These are phyloP conservation scores for Piloderma croceum DNA, from an alignment of 768 basidiomycete species.

Conservation along the genomic window DNA sequence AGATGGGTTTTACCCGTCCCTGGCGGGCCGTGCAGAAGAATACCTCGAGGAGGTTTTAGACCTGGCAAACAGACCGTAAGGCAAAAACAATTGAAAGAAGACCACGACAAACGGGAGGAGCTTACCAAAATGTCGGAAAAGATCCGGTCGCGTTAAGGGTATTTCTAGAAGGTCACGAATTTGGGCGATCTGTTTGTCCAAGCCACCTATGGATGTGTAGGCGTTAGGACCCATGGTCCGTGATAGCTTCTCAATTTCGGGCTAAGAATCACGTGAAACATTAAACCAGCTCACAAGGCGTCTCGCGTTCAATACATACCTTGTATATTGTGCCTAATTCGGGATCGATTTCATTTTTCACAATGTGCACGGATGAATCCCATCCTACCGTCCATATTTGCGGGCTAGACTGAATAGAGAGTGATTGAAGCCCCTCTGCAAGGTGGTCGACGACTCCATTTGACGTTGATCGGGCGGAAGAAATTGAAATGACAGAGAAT, in stretches of 20 bases:
- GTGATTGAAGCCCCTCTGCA: slow-evolving; percentile 33
- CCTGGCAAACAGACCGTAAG: slow-evolving; percentile 32
- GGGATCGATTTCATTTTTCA: slow-evolving; percentile 13
- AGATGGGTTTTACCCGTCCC: slow-evolving; percentile 98
- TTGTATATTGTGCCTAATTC: too few relatives aligned
- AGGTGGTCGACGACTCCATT: slow-evolving; percentile 28
- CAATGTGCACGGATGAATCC: slow-evolving; percentile 50
- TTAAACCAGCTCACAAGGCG: slow-evolving; percentile 2
- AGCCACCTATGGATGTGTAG: slow-evolving; percentile 84
- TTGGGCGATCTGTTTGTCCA: slow-evolving; percentile 79
- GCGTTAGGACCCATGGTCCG: slow-evolving; percentile 43
- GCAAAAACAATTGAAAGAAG: neutral
- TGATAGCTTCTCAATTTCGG: slow-evolving; percentile 43
- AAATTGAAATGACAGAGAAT: slow-evolving; percentile 51
- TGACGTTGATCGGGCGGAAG: slow-evolving; percentile 19
- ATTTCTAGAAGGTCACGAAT: slow-evolving; percentile 84
- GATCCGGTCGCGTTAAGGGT: slow-evolving; percentile 74
- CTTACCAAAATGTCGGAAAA: slow-evolving; percentile 75
- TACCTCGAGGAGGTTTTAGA: slow-evolving; percentile 93
- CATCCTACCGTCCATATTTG: slow-evolving; percentile 61
- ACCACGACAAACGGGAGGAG: slow-evolving; percentile 1
- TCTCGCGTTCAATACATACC: slow-evolving; percentile 1
- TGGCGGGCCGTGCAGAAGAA: slow-evolving; percentile 91
- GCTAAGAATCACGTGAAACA: too few relatives aligned
- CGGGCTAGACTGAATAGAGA: slow-evolving; percentile 38